Base-by-base conservation (phyloP, 306 rosid species). In the Clitoria ternatea region DNA sequence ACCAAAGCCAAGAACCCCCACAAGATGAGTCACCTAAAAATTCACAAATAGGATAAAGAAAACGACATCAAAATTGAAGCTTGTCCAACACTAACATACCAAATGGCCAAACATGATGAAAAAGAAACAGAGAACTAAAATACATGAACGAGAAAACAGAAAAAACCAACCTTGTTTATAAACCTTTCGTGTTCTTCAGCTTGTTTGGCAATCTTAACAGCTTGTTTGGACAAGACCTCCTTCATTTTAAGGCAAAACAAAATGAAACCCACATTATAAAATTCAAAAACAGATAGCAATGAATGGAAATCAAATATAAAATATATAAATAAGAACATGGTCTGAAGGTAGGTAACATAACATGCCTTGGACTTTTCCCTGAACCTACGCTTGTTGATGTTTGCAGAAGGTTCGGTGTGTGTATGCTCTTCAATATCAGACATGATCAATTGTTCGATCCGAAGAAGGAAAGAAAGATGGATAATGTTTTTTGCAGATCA, bases 161-260 rank as follows among this genome's bases (percentile, higher is more conserved):
- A 57, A 6, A 6, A 65, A 88, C 66, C 20, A 19, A 89, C 98
- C 97, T 92, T 92, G 65, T 79, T 88, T 53, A 90, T 90, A 79
- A 92, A 88, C 33, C 87, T 77, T 64, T 92, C 97, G 47, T 92
- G 97, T 61, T 92, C 97, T 69, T 92, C 90, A 0, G 98, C 98
- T 79, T 85, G 93, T 70, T 88, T 88, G 40, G 96, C 93, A 73
- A 92, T 83, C 86, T 86, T 90, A 65, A 82, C 80, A 6, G 96
- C 98, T 64, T 92, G 96, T 64, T 89, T 84, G 5, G 92, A 89
- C 95, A 90, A 66, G 17, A 85, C 82, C 82, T 91, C 91, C 79
- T 87, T 84, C 39, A 85, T 74, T 30, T 43, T 75, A 75, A 69
- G 79, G 88, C 74, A 85, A 55, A 78, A 73, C 32, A 72, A 75